Evolutionary conservation across 2,329 filamentous ascomycete species (phyloP).

Genomic region (Chrysoporthe deuterocubensis): DNA sequence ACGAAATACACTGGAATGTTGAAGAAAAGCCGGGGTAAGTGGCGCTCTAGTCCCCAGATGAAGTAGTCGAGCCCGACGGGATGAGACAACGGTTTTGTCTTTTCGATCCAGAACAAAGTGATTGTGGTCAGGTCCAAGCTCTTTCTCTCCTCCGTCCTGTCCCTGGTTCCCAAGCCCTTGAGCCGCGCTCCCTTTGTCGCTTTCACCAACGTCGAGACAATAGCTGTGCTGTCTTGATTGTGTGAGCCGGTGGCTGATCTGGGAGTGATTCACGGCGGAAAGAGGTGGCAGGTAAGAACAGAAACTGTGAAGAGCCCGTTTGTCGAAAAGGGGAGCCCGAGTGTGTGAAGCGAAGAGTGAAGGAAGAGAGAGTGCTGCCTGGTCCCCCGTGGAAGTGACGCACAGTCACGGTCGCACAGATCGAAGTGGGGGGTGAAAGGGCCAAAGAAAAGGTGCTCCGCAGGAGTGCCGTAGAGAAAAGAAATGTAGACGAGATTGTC

Average conservation of each 20-base stretch:
- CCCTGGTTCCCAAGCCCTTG: constrained; percentile 9
- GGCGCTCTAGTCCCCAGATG: constrained; percentile 5
- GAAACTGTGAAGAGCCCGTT: constrained; percentile 13
- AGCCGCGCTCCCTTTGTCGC: neutral
- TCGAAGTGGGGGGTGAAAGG: constrained; percentile 1
- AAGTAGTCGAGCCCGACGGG: constrained; percentile 8
- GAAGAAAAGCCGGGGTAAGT: constrained; percentile 9
- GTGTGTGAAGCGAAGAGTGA: neutral
- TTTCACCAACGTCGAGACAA: neutral
- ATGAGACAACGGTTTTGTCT: constrained; percentile 3
- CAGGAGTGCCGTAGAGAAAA: constrained; percentile 19
- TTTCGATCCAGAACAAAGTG: constrained; percentile 11
- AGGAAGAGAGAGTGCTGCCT: neutral
- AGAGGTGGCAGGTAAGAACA: neutral
- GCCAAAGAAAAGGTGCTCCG: constrained; percentile 9
- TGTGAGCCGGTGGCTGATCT: neutral
- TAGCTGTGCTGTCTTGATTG: neutral
- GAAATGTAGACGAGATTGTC: constrained; percentile 15
- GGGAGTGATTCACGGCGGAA: neutral
- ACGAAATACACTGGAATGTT: constrained; percentile 27
- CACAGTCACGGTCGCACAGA: constrained; percentile 7
- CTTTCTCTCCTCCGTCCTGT: constrained; percentile 10
- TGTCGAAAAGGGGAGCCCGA: constrained; percentile 12
- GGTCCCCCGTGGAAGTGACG: neutral
- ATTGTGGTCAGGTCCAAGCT: constrained; percentile 20